These are phyloP conservation scores for Eucommia ulmoides DNA, from an alignment of 257 asterid genomes.

Conservation along the genomic window DNA sequence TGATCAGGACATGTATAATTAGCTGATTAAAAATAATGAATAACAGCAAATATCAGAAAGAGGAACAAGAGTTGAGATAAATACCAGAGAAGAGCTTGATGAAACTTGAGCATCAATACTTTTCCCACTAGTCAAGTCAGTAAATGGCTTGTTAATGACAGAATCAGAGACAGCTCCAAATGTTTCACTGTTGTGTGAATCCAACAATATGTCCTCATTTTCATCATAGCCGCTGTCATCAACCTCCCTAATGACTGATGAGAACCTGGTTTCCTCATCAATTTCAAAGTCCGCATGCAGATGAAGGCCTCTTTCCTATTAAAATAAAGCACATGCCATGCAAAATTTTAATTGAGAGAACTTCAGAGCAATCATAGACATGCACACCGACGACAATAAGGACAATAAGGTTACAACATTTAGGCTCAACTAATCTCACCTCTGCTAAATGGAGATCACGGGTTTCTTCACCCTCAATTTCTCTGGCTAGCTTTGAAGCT, in stretches of 20 bases:
- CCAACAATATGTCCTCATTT: slow-evolving; percentile 49
- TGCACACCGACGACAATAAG: no score
- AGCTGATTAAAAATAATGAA: not conserved
- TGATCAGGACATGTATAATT: not conserved
- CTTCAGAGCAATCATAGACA: no score
- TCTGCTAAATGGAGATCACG: slow-evolving; percentile 91
- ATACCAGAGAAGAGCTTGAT: slow-evolving; percentile 39
- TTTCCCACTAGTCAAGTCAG: slow-evolving; percentile 23
- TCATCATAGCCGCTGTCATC: slow-evolving; percentile 84
- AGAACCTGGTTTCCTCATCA: slow-evolving; percentile 85
- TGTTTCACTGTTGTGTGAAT: slow-evolving; percentile 72
- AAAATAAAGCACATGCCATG: slow-evolving; percentile 6
- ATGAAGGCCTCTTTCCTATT: slow-evolving; percentile 80
- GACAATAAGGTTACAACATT: no score
- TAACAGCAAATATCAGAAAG: slow-evolving; percentile 2
- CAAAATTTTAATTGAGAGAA: slow-evolving; percentile 9
- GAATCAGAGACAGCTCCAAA: slow-evolving; percentile 50
- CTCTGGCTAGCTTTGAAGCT: slow-evolving; percentile 75
- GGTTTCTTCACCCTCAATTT: slow-evolving; percentile 91
- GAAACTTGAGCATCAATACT: slow-evolving; percentile 24
- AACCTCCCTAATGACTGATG: slow-evolving; percentile 61
- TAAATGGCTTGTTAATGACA: slow-evolving; percentile 25
- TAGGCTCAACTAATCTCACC: slow-evolving; percentile 41
- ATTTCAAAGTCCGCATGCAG: slow-evolving; percentile 53
- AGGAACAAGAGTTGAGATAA: slow-evolving; percentile 4